These are phyloP conservation scores for Penicillium dipodomyicola DNA, from an alignment of 495 filamentous ascomycete species.

Conservation along the genomic window DNA sequence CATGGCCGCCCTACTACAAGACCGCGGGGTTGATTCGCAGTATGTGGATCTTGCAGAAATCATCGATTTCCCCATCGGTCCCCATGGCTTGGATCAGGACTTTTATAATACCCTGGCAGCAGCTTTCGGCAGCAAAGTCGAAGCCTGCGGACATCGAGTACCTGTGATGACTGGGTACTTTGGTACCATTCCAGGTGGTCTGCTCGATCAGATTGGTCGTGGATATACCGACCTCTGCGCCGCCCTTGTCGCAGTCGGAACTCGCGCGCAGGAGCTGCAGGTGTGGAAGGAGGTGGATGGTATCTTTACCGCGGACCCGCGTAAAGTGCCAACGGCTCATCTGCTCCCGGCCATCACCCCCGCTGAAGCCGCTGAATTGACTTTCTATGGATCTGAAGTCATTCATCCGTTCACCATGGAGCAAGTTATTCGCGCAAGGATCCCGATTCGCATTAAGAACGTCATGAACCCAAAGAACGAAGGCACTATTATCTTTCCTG, in stretches of 20 bases:
- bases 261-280: conserved; percentile 76
- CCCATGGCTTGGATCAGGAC: conserved; percentile 63
- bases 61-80: conserved; percentile 57
- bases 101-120: conserved; percentile 75
- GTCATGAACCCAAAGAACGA: conserved; percentile 88
- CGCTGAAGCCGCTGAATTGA: conserved; percentile 84
- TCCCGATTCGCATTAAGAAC: conserved; percentile 97
- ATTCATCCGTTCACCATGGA: conserved; percentile 99
- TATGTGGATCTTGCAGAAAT: conserved; percentile 83
- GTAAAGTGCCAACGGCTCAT: conserved; percentile 80
- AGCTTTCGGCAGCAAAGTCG: conserved; percentile 63
- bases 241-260: conserved; percentile 74
- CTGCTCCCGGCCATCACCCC: conserved; percentile 77
- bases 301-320: conserved; percentile 84
- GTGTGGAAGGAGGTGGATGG: conserved; percentile 94
- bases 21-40: conserved; percentile 73
- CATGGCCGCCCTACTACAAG: conserved; percentile 77
- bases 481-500: conserved; percentile 79
- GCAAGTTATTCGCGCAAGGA: conserved; percentile 88
- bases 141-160: conserved; percentile 64
- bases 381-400: conserved; percentile 91
- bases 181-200: conserved; percentile 75
- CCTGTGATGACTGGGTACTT: conserved; percentile 87
- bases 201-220: conserved; percentile 76
- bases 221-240: conserved; percentile 91